Percentiles rank a stretch among this genome's conserved stretches.
These are phyloP conservation scores for Vigna reflexopilosa DNA, from an alignment of 306 rosid genomes.

Conservation along the genomic window DNA sequence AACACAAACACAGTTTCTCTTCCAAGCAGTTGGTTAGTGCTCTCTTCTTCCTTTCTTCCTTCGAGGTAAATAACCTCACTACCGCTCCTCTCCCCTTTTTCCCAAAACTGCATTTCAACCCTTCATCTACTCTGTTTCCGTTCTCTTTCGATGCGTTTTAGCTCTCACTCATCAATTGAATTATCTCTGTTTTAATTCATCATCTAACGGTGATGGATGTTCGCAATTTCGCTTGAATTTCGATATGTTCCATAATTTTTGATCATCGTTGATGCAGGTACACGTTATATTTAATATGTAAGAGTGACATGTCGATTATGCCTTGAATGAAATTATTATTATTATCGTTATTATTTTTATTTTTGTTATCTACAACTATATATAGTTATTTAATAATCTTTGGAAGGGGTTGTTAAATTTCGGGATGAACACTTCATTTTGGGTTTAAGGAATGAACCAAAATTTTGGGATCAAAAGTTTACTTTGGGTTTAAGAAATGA, in stretches of 20 bases:
- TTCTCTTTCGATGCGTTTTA: constrained; percentile 3
- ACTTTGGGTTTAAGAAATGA: constrained; percentile 20
- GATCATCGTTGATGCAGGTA: neutral
- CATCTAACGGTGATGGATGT: neutral
- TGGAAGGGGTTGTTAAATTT: constrained; percentile 9
- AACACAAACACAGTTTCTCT: neutral
- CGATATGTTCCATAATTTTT: constrained; percentile 1
- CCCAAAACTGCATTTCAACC: neutral
- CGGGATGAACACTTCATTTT: neutral
- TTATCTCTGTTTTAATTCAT: neutral
- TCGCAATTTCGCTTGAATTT: constrained; percentile 33
- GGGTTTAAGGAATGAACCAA: neutral
- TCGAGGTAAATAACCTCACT: constrained; percentile 20
- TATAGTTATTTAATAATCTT: neutral
- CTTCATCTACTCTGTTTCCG: neutral
- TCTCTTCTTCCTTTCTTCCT: constrained; percentile 4
- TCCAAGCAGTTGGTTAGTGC: constrained; percentile 40
- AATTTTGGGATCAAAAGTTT: neutral
- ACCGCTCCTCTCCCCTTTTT: constrained; percentile 9
- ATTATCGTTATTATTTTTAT: neutral
- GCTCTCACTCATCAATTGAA: neutral
- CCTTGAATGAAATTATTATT: neutral
- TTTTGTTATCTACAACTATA: neutral
- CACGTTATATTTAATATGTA: neutral
- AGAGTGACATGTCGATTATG: neutral